Conservation (phyloP, 805 yeast species). For the Lachancea sp. region DNA sequence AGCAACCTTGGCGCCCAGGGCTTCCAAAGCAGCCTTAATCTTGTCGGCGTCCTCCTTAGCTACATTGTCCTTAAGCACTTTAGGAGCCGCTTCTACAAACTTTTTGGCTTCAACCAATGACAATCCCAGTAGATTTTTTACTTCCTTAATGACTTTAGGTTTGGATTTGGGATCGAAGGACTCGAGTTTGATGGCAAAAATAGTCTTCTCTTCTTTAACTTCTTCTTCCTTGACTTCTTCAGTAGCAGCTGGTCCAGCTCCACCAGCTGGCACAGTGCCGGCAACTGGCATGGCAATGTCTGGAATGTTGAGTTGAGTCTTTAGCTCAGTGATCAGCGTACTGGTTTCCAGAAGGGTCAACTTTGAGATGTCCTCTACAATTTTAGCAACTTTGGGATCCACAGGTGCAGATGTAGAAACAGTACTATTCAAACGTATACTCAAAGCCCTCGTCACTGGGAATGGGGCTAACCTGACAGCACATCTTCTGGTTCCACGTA, state of each 20-base stretch:
- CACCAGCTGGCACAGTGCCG: constrained; percentile 54
- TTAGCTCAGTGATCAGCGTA: constrained; percentile 71
- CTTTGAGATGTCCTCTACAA: constrained; percentile 86
- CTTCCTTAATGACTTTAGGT: constrained; percentile 97
- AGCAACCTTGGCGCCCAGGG: constrained; percentile 85
- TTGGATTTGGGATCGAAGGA: constrained; percentile 90
- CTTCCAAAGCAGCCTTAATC: constrained; percentile 88
- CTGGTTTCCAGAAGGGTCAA: constrained; percentile 92
- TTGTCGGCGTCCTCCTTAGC: constrained; percentile 98
- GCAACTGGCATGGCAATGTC: constrained; percentile 82
- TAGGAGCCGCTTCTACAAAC: constrained; percentile 97
- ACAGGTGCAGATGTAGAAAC: constrained; percentile 49
- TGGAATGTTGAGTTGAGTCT: constrained; percentile 80
- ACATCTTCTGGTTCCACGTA: constrained; percentile 20
- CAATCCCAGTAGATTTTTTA: constrained; percentile 82
- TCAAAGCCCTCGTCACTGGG: constrained; percentile 9
- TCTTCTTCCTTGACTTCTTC: constrained; percentile 71
- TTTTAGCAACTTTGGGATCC: constrained; percentile 79
- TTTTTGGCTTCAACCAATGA: constrained; percentile 96
- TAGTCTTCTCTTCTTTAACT: constrained; percentile 83
- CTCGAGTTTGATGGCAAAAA: constrained; percentile 86
- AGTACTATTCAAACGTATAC: constrained; percentile 45
- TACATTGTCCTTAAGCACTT: constrained; percentile 88
- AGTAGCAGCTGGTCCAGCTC: constrained; percentile 62
- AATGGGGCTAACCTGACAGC: constrained; percentile 10